Percentiles rank a stretch among this genome's conserved stretches.
Conservation (phyloP, 352 stramenopile species). For the Pythium plurisporium region DNA sequence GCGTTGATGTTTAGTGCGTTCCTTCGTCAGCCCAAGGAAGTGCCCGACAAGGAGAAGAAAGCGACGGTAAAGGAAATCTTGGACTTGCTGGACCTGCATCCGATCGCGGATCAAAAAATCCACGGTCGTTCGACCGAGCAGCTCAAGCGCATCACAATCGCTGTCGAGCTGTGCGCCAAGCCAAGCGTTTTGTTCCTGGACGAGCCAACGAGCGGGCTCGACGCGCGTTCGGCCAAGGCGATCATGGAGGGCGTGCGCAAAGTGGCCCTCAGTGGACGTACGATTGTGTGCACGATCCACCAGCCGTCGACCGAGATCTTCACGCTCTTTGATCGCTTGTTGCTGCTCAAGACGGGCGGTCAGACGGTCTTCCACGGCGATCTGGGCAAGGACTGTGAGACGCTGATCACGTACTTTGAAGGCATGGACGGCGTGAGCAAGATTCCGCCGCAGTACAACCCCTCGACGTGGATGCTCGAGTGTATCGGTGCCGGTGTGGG, state of each 20-base stretch:
- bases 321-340: neutral
- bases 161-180: slow-evolving; percentile 83
- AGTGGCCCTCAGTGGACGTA: slow-evolving; percentile 35
- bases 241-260: slow-evolving; percentile 60
- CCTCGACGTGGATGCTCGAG: slow-evolving; percentile 44
- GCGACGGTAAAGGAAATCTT: no score
- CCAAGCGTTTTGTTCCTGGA: slow-evolving; percentile 82
- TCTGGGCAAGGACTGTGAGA: neutral
- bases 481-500: slow-evolving; percentile 19
- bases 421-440: neutral
- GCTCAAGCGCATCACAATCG: slow-evolving; percentile 64
- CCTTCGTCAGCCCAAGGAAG: slow-evolving; percentile 35
- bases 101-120: slow-evolving; percentile 22
- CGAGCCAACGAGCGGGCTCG: slow-evolving; percentile 81
- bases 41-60: slow-evolving; percentile 28
- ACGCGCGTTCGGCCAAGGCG: slow-evolving; percentile 69
- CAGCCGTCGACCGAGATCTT: neutral
- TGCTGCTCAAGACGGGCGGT: neutral
- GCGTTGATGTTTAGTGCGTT: slow-evolving; percentile 65
- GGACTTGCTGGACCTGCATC: slow-evolving; percentile 17
- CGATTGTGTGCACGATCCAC: neutral
- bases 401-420: slow-evolving; percentile 8
- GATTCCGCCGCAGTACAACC: slow-evolving; percentile 20
- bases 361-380: neutral
- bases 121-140: slow-evolving; percentile 31